Base-by-base conservation (phyloP, 805 yeast genomes). In the Yamadazyma sp. region DNA sequence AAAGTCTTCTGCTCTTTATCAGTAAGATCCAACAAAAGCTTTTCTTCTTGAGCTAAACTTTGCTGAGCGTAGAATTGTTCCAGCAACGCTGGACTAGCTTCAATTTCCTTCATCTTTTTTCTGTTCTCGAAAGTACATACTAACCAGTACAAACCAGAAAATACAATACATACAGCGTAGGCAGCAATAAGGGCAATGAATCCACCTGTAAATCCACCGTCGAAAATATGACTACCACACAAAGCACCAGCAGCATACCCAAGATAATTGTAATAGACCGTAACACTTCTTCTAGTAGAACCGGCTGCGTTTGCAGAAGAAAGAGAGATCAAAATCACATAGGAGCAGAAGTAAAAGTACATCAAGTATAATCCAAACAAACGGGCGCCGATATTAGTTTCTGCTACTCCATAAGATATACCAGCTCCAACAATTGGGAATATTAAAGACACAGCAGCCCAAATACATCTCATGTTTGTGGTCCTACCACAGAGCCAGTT, bases 221-320 rank as follows among this genome's bases (percentile, higher is more conserved):
- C 44, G 37, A 53, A 58, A 5, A 55, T 45, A 41, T 57, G 56
- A 13, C 56, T 55, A 1, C 62, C 63, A 20, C 52, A 40, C 20
- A 59, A 38, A 19, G 57, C 57, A 10, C 63, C 64, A 13, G 44
- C 55, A 33, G 55, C 50, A 43, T 58, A 59, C 3, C 62, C 63
- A 27, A 62, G 44, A 28, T 59, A 64, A 48, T 55, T 57, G 44
- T 64, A 54, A 13, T 64, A 61, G 41, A 64, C 59, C 16, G 59
- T 54, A 16, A 55, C 57, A 11, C 66, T 40, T 40, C 58, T 58
- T 41, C 57, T 57, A 27, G 63, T 59, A 43, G 55, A 48, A 12
- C 64, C 63, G 15, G 60, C 50, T 9, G 57, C 47, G 37, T 58
- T 59, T 21, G 62, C 55, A n/a, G 54, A 56, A 17, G 59, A 48